Base-by-base conservation (phyloP, 2,329 filamentous ascomycete genomes). In the Incumbomyces delicatus region DNA sequence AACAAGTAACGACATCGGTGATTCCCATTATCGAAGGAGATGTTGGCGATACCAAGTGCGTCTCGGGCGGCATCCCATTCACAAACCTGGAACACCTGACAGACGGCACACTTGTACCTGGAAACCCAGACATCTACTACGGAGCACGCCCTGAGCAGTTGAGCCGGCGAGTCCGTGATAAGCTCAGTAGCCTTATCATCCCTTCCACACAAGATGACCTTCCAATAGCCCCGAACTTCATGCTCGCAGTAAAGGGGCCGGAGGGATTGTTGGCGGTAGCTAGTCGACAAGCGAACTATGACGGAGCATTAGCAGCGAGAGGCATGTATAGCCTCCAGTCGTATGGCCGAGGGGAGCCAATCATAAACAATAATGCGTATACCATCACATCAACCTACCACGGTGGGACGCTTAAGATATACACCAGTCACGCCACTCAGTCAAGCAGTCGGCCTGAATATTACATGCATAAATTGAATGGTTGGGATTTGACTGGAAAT, bases 191-290 rank as follows among this genome's bases (percentile, higher is more conserved):
- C 20, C 49, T 44, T 13, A 63, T 66, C 41, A 49, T 63, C 14
- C 61, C 61, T 48, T 63, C 61, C 3, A 62, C 57, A 16, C 53
- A 56, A 40, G 29, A 42, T 12, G 52, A 58, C 41, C 57, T 56
- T 47, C 65, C 64, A 0, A 48, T 64, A 6, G 58, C 53, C 29
- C 66, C 66, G 2, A 70, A 71, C 54, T 66, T 70, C 47, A 71
- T 72, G 47, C 16, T 71, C 1, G 64, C 64, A 41, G 62, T 54
- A 0, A 71, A 71, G 49, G 63, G 62, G 1, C 64, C 61, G 6
- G 46, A 62, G 45, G 62, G 63, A 3, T 57, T 49, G 35, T 7
- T 42, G 5, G 58, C 47, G 4, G 63, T 65, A 4, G 63, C 59
- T 11, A 54, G 8, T 34, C 58, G 60, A 22, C 66, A 69, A 49